Percentiles rank a stretch among this genome's conserved stretches.
Conservation (phyloP, 2,329 filamentous ascomycete species). For the Pseudogymnoascus sp. region DNA sequence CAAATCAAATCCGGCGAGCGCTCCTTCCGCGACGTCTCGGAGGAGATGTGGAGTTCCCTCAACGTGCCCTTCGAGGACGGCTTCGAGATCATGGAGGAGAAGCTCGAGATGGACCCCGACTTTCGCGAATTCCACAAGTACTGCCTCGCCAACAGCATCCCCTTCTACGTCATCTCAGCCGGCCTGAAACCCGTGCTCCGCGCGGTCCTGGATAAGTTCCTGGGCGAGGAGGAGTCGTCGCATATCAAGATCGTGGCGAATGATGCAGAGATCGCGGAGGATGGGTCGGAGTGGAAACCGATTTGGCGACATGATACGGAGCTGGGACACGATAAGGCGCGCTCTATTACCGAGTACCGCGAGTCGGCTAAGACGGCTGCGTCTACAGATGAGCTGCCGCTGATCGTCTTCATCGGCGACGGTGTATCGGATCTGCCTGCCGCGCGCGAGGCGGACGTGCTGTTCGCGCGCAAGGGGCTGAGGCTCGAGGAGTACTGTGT, state of each 20-base stretch:
- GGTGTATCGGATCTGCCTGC: slow-evolving; percentile 63
- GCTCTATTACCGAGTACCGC: slow-evolving; percentile 58
- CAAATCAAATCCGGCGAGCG: slow-evolving; percentile 61
- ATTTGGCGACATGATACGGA: slow-evolving; percentile 62
- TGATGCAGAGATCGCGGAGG: slow-evolving; percentile 52
- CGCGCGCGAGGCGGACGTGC: slow-evolving; percentile 59
- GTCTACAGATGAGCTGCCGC: slow-evolving; percentile 55
- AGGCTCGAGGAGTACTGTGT: slow-evolving; percentile 60
- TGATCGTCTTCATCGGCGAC: slow-evolving; percentile 66
- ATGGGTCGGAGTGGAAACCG: slow-evolving; percentile 57
- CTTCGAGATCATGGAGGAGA: slow-evolving; percentile 57
- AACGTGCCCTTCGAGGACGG: slow-evolving; percentile 62
- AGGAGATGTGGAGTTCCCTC: slow-evolving; percentile 65
- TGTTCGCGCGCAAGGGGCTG: slow-evolving; percentile 61
- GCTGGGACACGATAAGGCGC: slow-evolving; percentile 61
- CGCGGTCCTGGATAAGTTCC: slow-evolving; percentile 56
- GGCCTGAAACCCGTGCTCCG: slow-evolving; percentile 59
- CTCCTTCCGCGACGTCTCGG: slow-evolving; percentile 63
- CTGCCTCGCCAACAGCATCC: slow-evolving; percentile 55
- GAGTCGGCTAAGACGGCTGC: slow-evolving; percentile 45
- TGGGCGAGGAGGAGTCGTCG: slow-evolving; percentile 53
- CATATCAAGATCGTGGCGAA: slow-evolving; percentile 64
- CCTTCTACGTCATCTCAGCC: slow-evolving; percentile 65
- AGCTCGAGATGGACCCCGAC: slow-evolving; percentile 56
- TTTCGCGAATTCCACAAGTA: slow-evolving; percentile 60